A percentile compares a stretch with the other conserved stretches of the same genome.
phyloP scores from a whole-genome alignment of 805 yeast species.

The Alloascoidea hylecoeti region DNA sequence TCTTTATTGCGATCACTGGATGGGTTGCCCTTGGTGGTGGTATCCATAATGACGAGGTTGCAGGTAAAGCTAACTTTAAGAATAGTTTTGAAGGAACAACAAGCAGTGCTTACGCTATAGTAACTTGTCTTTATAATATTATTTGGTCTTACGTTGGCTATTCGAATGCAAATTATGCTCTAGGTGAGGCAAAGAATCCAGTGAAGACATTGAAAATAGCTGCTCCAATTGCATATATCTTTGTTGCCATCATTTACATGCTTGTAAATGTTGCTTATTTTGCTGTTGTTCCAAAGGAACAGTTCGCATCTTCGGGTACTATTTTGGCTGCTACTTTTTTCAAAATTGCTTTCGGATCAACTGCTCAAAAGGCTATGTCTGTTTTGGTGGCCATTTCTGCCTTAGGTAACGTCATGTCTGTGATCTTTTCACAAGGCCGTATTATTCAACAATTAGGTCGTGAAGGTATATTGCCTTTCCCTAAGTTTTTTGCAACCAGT shows the following conservation, averaged over 20 bases:
- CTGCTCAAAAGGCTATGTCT: constrained; percentile 59
- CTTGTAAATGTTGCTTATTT: constrained; percentile 67
- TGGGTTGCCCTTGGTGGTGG: constrained; percentile 78
- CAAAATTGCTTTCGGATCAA: constrained; percentile 51
- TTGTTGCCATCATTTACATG: constrained; percentile 52
- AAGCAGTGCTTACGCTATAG: constrained; percentile 25
- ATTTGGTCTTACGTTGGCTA: constrained; percentile 81
- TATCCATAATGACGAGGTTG: constrained; percentile 28
- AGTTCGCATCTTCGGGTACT: constrained; percentile 41
- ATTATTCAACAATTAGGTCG: constrained; percentile 70
- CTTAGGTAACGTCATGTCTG: constrained; percentile 70
- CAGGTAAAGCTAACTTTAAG: constrained; percentile 38
- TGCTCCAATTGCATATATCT: constrained; percentile 58
- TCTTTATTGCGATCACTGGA: constrained; percentile 62
- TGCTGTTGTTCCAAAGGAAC: constrained; percentile 27
- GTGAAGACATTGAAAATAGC: constrained; percentile 53
- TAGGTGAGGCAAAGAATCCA: constrained; percentile 69
- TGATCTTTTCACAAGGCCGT: constrained; percentile 72
- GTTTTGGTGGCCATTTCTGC: constrained; percentile 75
- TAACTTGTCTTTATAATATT: constrained; percentile 59
- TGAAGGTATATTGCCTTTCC: constrained; percentile 69
- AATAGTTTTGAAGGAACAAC: constrained; percentile 41
- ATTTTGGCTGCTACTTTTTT: constrained; percentile 69
- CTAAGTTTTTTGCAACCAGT: constrained; percentile 54
- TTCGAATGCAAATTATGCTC: constrained; percentile 71